Evolutionary conservation across 2,329 filamentous ascomycete genomes (phyloP).

Genomic region (Fusarium annulatum): DNA sequence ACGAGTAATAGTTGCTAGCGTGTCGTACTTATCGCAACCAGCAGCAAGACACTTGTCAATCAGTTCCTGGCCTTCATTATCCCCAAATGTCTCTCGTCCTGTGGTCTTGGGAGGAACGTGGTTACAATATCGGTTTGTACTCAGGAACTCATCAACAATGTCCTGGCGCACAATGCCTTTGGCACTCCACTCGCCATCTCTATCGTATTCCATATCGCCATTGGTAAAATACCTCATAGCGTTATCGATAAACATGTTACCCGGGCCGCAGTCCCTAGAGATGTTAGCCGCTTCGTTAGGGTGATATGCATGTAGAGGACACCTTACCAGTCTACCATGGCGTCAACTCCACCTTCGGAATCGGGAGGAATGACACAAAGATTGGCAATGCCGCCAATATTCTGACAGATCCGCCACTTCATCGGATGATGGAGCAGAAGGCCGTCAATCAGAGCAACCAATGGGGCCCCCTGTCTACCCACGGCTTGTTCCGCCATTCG

Average conservation of each 20-base stretch:
- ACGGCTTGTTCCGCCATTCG: constrained; percentile 66
- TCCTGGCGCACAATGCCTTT: constrained; percentile 60
- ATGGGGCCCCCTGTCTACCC: constrained; percentile 65
- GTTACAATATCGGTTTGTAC: constrained; percentile 59
- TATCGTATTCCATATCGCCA: constrained; percentile 62
- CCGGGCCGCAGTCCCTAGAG: constrained; percentile 49
- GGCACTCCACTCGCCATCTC: constrained; percentile 62
- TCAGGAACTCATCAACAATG: constrained; percentile 43
- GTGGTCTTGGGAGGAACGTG: constrained; percentile 65
- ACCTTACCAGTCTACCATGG: constrained; percentile 12
- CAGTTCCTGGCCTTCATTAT: constrained; percentile 64
- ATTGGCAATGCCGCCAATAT: constrained; percentile 70
- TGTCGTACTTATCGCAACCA: constrained; percentile 55
- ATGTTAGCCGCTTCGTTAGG: background rate
- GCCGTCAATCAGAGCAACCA: constrained; percentile 68
- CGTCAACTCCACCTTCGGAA: constrained; percentile 42
- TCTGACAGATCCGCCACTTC: constrained; percentile 68
- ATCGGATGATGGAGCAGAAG: constrained; percentile 66
- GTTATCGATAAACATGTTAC: constrained; percentile 67
- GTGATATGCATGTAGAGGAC: background rate
- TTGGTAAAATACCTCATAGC: constrained; percentile 65
- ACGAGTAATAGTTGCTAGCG: constrained; percentile 67
- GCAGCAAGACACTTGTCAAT: constrained; percentile 56
- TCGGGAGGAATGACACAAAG: constrained; percentile 68
- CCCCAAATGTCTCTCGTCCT: constrained; percentile 68